Evolutionary conservation across 306 rosid genomes (phyloP).

Genomic region (Cucurbita argyrosperma): DNA sequence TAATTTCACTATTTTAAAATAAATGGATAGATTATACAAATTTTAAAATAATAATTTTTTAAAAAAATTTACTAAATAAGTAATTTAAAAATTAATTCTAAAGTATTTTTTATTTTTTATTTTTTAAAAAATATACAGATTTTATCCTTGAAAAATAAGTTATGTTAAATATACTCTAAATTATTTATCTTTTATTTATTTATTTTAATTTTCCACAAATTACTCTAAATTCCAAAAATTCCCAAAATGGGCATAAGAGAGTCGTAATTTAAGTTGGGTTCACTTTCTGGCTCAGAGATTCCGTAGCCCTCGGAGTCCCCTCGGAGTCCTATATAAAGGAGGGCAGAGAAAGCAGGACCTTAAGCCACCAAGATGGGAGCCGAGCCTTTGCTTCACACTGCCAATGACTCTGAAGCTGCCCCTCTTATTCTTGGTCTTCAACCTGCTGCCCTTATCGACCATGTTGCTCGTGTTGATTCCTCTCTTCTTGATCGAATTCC

Average conservation of each 20-base stretch:
- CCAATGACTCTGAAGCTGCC: conserved; percentile 11
- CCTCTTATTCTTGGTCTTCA: conserved; percentile 73
- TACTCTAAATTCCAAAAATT: too few relatives aligned
- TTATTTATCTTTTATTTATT: too few relatives aligned
- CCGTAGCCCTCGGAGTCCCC: not conserved
- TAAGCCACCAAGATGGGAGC: conserved; percentile 22
- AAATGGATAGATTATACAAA: too few relatives aligned
- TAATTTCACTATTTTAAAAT: too few relatives aligned
- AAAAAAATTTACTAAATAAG: too few relatives aligned
- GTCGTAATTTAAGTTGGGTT: not conserved
- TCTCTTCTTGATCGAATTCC: conserved; percentile 55
- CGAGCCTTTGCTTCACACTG: conserved; percentile 11
- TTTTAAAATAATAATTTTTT: too few relatives aligned
- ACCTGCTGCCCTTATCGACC: conserved; percentile 71
- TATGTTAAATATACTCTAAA: too few relatives aligned
- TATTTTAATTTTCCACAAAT: too few relatives aligned
- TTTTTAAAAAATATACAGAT: too few relatives aligned
- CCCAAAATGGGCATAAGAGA: not conserved
- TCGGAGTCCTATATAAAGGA: not conserved
- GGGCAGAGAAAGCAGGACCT: not conserved
- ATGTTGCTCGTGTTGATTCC: conserved; percentile 43
- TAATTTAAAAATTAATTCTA: too few relatives aligned
- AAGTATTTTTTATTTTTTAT: too few relatives aligned
- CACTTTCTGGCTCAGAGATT: not conserved
- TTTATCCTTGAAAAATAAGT: too few relatives aligned